A percentile compares a stretch with the other conserved stretches of the same genome.
Evolutionary conservation across 2,329 filamentous ascomycete species (phyloP).

Genomic region (Hymenoscyphus infarciens): DNA sequence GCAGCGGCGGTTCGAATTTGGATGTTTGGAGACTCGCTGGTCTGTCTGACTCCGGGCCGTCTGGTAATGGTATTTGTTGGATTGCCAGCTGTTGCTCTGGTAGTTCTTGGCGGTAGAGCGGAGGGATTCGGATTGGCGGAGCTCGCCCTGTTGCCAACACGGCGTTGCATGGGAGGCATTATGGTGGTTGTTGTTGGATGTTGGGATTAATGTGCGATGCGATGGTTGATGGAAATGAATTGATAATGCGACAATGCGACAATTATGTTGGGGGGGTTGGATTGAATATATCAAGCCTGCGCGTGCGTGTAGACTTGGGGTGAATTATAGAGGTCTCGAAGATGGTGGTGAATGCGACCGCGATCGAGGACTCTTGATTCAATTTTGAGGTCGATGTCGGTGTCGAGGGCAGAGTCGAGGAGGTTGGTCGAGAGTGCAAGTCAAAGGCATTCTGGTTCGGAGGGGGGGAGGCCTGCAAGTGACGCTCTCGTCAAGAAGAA

Average conservation of each 20-base stretch:
- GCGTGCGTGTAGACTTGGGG: neutral
- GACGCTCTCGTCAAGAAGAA: neutral
- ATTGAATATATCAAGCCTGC: neutral
- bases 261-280: neutral
- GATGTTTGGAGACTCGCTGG: neutral
- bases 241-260: neutral
- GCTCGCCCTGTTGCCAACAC: neutral
- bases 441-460: too few species aligned
- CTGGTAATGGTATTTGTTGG: neutral
- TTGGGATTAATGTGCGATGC: too few species aligned
- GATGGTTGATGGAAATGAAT: too few species aligned
- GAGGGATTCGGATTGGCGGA: neutral
- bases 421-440: too few species aligned
- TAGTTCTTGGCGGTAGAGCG: too few species aligned
- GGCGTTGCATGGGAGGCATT: neutral
- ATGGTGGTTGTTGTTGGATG: neutral
- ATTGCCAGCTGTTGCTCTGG: neutral
- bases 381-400: too few species aligned
- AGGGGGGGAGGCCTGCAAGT: too few species aligned
- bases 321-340: neutral
- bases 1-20: neutral
- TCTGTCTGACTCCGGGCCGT: neutral
- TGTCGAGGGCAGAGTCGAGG: too few species aligned
- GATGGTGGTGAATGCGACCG: too few species aligned
- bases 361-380: too few species aligned